phyloP scores from a whole-genome alignment of 2,329 filamentous ascomycete genomes.

The Monosporascus sp. region DNA sequence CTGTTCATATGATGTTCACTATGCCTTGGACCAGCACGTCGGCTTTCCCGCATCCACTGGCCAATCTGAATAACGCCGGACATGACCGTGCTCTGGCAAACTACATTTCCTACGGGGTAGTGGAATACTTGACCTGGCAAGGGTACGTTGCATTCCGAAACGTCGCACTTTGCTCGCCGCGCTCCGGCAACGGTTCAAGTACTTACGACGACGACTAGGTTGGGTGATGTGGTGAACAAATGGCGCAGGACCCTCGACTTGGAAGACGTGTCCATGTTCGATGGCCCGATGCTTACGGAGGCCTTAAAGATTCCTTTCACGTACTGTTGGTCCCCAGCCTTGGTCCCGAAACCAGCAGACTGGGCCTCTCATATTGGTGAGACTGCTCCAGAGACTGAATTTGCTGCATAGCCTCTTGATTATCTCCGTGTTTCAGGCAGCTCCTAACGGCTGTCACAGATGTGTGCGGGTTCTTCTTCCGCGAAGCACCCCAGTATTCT shows the following conservation, averaged over 20 bases:
- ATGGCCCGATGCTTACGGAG: conserved; percentile 70
- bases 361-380: conserved; percentile 60
- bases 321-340: conserved; percentile 28
- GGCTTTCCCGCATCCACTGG: conserved; percentile 74
- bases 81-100: conserved; percentile 61
- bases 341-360: conserved; percentile 74
- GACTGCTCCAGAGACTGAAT: too few relatives aligned
- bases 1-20: conserved; percentile 84
- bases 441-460: neutral
- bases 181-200: too few relatives aligned
- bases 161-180: too few relatives aligned
- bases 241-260: conserved; percentile 67
- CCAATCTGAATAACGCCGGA: conserved; percentile 48
- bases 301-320: conserved; percentile 69
- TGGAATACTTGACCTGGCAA: conserved; percentile 87
- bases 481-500: conserved; percentile 63
- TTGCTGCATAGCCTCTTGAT: too few relatives aligned
- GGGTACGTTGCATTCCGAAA: conserved; percentile 33
- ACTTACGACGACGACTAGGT: neutral
- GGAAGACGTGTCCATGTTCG: conserved; percentile 54
- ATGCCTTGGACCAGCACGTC: conserved; percentile 85
- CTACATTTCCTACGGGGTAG: conserved; percentile 71
- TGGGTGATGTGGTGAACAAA: conserved; percentile 78
- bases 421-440: too few relatives aligned
- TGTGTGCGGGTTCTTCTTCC: conserved; percentile 70